phyloP scores from a whole-genome alignment of 768 basidiomycete genomes.

The Trametes villosa region DNA sequence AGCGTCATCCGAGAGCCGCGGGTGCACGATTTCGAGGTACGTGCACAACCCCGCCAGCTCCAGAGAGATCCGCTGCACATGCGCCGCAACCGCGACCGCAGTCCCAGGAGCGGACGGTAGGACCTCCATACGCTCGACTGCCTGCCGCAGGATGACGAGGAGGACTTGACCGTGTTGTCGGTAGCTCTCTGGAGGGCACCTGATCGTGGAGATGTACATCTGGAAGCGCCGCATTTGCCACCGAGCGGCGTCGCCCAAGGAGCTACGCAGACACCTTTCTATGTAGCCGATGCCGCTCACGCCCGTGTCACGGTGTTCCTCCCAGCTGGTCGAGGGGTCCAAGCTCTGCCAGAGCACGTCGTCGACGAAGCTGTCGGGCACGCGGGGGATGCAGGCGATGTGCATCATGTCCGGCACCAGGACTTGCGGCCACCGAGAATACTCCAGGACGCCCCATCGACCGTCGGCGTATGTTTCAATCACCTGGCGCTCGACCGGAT shows the following conservation, averaged over 20 bases:
- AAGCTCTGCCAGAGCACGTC: background rate
- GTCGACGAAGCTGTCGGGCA: background rate
- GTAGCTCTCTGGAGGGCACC: background rate
- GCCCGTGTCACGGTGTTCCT: background rate
- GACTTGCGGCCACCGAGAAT: background rate
- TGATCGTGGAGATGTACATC: background rate
- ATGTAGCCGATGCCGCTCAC: background rate
- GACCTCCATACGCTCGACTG: background rate
- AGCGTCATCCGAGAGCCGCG: background rate
- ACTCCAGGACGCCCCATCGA: constrained; percentile 1
- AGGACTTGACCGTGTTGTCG: background rate
- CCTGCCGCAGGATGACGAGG: background rate
- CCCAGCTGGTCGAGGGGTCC: background rate
- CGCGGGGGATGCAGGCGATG: constrained; percentile 1
- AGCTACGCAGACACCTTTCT: background rate
- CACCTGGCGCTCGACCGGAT: background rate
- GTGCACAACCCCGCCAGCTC: constrained; percentile 1
- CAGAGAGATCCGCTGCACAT: constrained; percentile 5
- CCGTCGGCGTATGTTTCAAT: background rate
- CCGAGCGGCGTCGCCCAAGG: background rate
- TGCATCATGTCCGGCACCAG: background rate
- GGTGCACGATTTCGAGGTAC: background rate
- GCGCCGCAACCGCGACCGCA: constrained; percentile 2
- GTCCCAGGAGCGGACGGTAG: background rate
- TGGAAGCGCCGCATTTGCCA: background rate